These are phyloP conservation scores for Mortierella sp. DNA, from an alignment of 371 early-diverging fungal genomes.

Conservation along the genomic window DNA sequence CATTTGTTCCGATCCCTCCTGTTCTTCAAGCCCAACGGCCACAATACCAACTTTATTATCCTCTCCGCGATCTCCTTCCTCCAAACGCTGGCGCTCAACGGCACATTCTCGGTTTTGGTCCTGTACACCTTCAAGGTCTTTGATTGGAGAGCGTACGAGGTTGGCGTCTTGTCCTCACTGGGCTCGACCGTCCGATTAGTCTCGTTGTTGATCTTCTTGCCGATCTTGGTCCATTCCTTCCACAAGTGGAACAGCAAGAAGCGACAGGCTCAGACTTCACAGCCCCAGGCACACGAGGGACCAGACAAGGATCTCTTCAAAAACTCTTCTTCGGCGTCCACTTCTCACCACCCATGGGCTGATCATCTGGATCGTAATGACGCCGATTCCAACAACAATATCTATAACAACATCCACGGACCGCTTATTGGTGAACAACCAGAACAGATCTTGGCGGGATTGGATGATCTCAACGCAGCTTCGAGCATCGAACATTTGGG, in stretches of 20 bases:
- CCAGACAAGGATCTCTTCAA: not conserved
- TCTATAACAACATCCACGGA: not conserved
- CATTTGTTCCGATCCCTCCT: slow-evolving; percentile 25
- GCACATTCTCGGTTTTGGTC: slow-evolving; percentile 40
- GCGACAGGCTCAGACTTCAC: not conserved
- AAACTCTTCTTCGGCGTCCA: not conserved
- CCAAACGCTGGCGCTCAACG: slow-evolving; percentile 38
- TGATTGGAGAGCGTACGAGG: slow-evolving; percentile 44
- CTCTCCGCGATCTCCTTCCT: slow-evolving; percentile 39
- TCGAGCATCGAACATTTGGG: slow-evolving; percentile 52
- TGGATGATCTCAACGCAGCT: slow-evolving; percentile 25
- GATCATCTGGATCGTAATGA: slow-evolving; percentile 2
- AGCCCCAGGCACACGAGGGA: not conserved
- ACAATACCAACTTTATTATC: slow-evolving; percentile 44
- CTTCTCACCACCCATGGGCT: not conserved
- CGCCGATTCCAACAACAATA: not conserved
- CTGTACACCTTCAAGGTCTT: slow-evolving; percentile 44
- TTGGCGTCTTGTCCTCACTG: slow-evolving; percentile 36
- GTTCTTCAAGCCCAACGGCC: slow-evolving; percentile 40
- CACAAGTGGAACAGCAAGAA: slow-evolving; percentile 2
- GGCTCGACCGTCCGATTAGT: slow-evolving; percentile 27
- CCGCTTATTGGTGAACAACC: not conserved
- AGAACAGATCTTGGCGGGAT: slow-evolving; percentile 17
- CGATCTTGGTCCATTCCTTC: slow-evolving; percentile 28
- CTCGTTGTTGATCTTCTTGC: slow-evolving; percentile 32